Base-by-base conservation (phyloP, 306 rosid species). In the Oxytropis ochrocephala region DNA sequence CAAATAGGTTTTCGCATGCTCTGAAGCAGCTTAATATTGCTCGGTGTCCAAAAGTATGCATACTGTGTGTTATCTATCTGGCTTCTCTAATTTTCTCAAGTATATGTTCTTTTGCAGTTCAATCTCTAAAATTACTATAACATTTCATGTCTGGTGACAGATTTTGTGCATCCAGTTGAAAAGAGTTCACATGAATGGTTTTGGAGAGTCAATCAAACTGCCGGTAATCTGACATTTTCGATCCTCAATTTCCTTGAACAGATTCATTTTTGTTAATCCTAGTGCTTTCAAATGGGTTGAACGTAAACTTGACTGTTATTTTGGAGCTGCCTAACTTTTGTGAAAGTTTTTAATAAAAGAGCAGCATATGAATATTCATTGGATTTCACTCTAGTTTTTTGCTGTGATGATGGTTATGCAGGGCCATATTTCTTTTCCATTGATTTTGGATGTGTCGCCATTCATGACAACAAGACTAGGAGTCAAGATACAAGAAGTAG, bases 131-230 rank as follows among this genome's bases (percentile, higher is more conserved):
- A 21, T 27, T 44, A 19, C 39, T 67, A 49, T 72, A 59, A 47
- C 72, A 32, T 60, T 36, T 72, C 49, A 55, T 63, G 49, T 41
- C 36, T 79, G 73, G 50, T 78, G 84, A 79, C 86, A 94, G 97
- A 82, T 90, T 85, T 69, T 94, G 41, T 94, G 98, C 84, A 76
- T 94, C 69, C 96, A 90, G 64, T 70, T 94, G 68, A 94, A 88
- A 81, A 80, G 96, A 39, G 98, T 85, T 80, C 75, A 86, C 13
- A 46, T 86, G 60, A 84, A 70, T 75, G 35, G 50, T 52, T 48
- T 86, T 51, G 97, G 98, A 41, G 96, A 93, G 57, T 70, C 69
- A 0, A 49, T 84, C 80, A 93, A 93, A 79, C 74, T 88, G 52
- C 83, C 82, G 98, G 98, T 92, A 58, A 50, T 56, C 55, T 55